Evolutionary conservation across 306 rosid genomes (phyloP), one percentile per base, ranked within the genome.

Genomic region (Inga leiocalycina): DNA sequence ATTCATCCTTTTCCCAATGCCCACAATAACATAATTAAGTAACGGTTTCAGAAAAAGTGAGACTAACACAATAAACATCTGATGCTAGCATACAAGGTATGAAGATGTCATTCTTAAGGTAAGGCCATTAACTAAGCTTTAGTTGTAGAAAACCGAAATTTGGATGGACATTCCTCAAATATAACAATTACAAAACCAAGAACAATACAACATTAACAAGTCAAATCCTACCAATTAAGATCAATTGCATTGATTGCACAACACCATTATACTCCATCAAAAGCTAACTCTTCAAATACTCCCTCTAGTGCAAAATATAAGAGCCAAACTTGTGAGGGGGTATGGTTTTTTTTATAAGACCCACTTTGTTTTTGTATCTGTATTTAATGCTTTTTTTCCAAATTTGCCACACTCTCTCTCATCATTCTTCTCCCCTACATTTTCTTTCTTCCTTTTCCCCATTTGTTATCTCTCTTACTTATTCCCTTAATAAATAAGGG

Each of bases 1-100:
- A 44, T 74, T 56, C 81, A 74, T n/a, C 66, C 83, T 56, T 82
- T 59, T 34, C 54, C 48, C 45, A 74, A 76, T 79, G 77, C 75
- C 79, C 56, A 77, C 8, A 54, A 56, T 51, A 81, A 43, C 46
- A 81, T 4, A 17, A 35, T 52, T 46, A 17, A 48, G 75, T 37
- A 83, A 32, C 14, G 30, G 22, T 49, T 32, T n/a, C 49, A 45
- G 5, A 41, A 10, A 52, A 54, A 61, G 78, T 49, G 5, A 77
- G 20, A 51, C 83, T 27, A 64, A 74, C 77, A 80, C 32, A 71
- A 79, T 48, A 73, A 57, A 64, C 75, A 68, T 59, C 81, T 11
- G 57, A 78, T 82, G 67, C 57, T 61, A 71, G 66, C 67, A 79
- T 56, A 52, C 54, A 67, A 69, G 37, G 41, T 54, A 79, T 83